A percentile compares a stretch with the other conserved stretches of the same genome.
Evolutionary conservation across 2,329 filamentous ascomycete genomes (phyloP).

Genomic region (Eurotiales sp.): DNA sequence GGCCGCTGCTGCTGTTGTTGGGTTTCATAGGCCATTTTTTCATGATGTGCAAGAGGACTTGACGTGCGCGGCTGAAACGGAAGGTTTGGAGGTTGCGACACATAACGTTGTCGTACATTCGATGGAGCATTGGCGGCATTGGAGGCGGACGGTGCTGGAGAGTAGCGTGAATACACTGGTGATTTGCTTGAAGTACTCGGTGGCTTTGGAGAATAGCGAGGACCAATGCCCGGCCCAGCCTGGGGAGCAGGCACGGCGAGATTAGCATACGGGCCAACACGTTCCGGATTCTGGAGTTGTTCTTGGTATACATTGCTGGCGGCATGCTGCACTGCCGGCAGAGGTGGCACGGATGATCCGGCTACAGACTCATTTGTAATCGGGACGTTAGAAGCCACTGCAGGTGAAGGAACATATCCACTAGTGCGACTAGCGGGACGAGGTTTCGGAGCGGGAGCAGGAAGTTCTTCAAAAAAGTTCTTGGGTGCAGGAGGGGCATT

Average conservation of each 20-base stretch:
- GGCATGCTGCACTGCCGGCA: slow-evolving; percentile 10
- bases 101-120: slow-evolving; percentile 35
- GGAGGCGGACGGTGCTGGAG: slow-evolving; percentile 43
- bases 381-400: slow-evolving; percentile 20
- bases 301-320: slow-evolving; percentile 17
- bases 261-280: slow-evolving; percentile 29
- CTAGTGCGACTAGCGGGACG: slow-evolving; percentile 49
- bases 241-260: slow-evolving; percentile 26
- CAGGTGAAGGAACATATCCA: slow-evolving; percentile 38
- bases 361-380: slow-evolving; percentile 20
- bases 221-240: slow-evolving; percentile 27
- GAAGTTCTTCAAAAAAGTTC: slow-evolving; percentile 76
- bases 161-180: slow-evolving; percentile 38
- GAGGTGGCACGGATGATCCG: slow-evolving; percentile 18
- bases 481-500: slow-evolving; percentile 26
- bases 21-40: slow-evolving; percentile 33
- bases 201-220: slow-evolving; percentile 43
- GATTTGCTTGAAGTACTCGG: slow-evolving; percentile 32
- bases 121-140: slow-evolving; percentile 21
- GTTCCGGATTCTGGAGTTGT: slow-evolving; percentile 30
- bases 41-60: slow-evolving; percentile 58
- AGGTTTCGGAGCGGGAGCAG: slow-evolving; percentile 55
- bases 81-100: slow-evolving; percentile 39
- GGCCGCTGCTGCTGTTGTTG: slow-evolving; percentile 23
- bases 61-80: slow-evolving; percentile 62